Evolutionary conservation across 2,329 filamentous ascomycete genomes (phyloP), one percentile per base, ranked within the genome.

Genomic region (Aspergillus sp.): DNA sequence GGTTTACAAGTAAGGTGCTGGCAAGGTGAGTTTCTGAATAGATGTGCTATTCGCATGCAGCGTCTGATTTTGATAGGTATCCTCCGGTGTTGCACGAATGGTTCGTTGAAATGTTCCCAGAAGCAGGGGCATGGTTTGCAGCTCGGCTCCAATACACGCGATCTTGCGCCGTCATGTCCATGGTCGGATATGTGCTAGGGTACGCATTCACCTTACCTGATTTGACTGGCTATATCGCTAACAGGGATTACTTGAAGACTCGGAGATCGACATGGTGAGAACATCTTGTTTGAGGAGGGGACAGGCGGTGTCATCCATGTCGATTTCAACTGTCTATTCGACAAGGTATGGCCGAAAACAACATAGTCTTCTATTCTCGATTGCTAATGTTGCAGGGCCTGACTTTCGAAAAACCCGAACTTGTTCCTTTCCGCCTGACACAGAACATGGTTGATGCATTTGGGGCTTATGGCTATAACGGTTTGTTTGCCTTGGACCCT

Each of bases 401-500:
- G 38, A 97, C 92, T 0, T 97, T 99, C 68, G 88, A 91, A 57
- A 96, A 95, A 71, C 93, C 94, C 0, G 94, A 99, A 72, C 81
- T 88, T 25, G 94, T 99, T 1, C 95, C 94, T 2, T 99, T 99
- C 79, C 88, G 95, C 14, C 81, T 99, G 40, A 99, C 94, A 3
- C 93, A 97, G 79, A 99, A 99, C 74, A 97, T 99, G 93, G 85
- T 95, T 32, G 90, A 96, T 58, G 95, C 94, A 10, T 97, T 99
- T 86, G 94, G 94, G 4, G 87, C 95, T 19, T 93, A 95, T 67
- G 91, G 92, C 55, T 91, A 94, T 68, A 94, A 97, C 71, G 89
- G 76, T 76, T 57, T 50, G 17, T 20, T 21, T 21, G 9, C 23
- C 19, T 20, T 44, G 6, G 14, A 36, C 21, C 19, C 5, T 32